phyloP scores from a whole-genome alignment of 2,329 filamentous ascomycete genomes.

The Cladosporium sp. region DNA sequence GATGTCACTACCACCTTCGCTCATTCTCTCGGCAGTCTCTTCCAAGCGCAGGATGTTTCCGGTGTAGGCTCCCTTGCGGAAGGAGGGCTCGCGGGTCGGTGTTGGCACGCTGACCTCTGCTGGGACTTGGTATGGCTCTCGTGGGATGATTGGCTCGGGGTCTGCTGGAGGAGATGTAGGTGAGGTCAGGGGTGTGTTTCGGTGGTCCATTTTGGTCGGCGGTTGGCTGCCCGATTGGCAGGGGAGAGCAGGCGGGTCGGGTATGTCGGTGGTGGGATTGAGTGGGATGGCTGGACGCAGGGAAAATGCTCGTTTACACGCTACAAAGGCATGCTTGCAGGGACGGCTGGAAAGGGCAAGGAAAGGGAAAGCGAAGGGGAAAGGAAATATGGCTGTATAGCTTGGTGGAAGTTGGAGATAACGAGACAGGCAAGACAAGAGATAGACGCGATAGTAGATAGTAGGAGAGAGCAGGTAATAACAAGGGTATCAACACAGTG shows the following conservation, averaged over 20 bases:
- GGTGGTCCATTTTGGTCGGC: constrained; percentile 6
- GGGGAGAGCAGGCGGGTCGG: constrained; percentile 4
- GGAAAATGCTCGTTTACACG: background rate
- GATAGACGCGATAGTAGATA: background rate
- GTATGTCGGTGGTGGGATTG: constrained; percentile 4
- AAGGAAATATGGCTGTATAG: background rate
- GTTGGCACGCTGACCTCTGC: constrained; percentile 18
- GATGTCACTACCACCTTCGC: constrained; percentile 67
- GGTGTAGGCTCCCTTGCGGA: constrained; percentile 49
- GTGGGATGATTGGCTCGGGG: constrained; percentile 10
- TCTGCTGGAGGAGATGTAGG: background rate
- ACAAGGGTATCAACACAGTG: background rate
- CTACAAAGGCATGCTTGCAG: constrained; percentile 3
- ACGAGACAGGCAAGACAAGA: background rate
- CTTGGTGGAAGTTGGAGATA: background rate
- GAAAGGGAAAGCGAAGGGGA: background rate
- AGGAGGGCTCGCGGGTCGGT: constrained; percentile 18
- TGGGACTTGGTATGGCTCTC: background rate
- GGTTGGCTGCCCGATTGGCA: constrained; percentile 6
- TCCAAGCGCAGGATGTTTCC: constrained; percentile 73
- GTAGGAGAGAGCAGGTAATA: background rate
- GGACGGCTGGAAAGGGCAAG: background rate
- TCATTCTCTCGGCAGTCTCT: constrained; percentile 72
- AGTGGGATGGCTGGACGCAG: background rate
- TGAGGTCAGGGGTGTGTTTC: constrained; percentile 12